Evolutionary conservation across 768 basidiomycete species (phyloP), one percentile per base, ranked within the genome.

Genomic region (Tubosaeta sp.): DNA sequence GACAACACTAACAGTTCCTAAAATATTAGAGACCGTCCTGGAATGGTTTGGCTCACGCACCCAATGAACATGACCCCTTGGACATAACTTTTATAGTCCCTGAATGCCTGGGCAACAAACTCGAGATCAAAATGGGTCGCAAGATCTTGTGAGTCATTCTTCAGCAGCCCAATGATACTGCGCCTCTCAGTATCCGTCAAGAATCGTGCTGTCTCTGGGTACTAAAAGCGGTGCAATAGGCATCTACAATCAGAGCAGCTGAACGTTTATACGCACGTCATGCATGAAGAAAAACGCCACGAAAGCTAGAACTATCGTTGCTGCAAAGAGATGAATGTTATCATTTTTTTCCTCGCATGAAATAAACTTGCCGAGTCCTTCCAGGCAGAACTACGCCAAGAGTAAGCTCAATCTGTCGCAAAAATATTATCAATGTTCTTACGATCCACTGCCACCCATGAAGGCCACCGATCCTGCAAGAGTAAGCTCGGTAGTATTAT

Each of bases 371-470:
- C 49, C 22, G 7, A 50, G 32, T 11, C 49, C 42, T 43, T 50
- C 42, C 16, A 50, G 42, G 27, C 49, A 50, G 26, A 50, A 50
- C 49, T 50, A 16, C 39, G 22, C n/a, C 32, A 10, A 13, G 4
- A 42, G 33, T 35, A 22, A 43, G 41, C 43, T 4, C 7, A 7
- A 13, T 19, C 25, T 1, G 4, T 7, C 11, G 34, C 25, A 17
- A 9, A 4, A 17, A 13, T 14, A 1, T 22, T 43, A 13, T 22
- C 26, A 17, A 43, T 13, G 4, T 27, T 16, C 41, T 50, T 43
- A 50, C 49, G n/a, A 50, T 50, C 49, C 49, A 50, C 8, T 50
- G 49, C 49, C 49, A 50, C 5, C 49, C 49, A 35, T 14, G 49
- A 43, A 50, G 33, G 26, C 49, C 49, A 26, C 41, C 42, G 8